Percentiles rank a stretch among this genome's conserved stretches.
Conservation (phyloP, 148 eudicot species). For the Vaccinium corymbosum region DNA sequence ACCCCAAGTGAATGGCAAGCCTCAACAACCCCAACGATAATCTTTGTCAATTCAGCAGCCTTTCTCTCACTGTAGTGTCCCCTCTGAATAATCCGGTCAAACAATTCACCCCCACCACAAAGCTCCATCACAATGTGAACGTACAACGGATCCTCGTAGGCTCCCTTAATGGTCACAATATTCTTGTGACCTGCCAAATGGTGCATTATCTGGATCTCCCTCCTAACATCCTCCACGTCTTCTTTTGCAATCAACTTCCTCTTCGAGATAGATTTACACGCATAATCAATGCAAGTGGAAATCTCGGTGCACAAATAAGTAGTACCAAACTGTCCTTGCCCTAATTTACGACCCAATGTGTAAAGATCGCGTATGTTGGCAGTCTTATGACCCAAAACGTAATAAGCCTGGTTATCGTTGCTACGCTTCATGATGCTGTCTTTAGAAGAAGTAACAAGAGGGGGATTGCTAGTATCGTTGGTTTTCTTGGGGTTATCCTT, state of each 20-base stretch:
- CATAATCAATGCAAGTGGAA: slow-evolving; percentile 60
- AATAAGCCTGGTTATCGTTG: slow-evolving; percentile 51
- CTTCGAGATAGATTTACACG: slow-evolving; percentile 95
- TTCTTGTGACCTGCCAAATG: slow-evolving; percentile 91
- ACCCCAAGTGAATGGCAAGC: slow-evolving; percentile 96
- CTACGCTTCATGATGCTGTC: slow-evolving; percentile 45
- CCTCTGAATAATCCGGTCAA: slow-evolving; percentile 84
- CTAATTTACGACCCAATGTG: slow-evolving; percentile 77
- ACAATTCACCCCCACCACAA: slow-evolving; percentile 88
- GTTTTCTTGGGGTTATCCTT: slow-evolving; percentile 34
- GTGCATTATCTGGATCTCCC: slow-evolving; percentile 99
- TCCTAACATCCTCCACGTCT: slow-evolving; percentile 95
- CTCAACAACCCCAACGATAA: slow-evolving; percentile 91
- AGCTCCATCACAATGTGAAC: slow-evolving; percentile 96
- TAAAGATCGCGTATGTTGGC: slow-evolving; percentile 80
- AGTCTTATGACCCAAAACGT: slow-evolving; percentile 83
- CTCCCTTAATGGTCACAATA: slow-evolving; percentile 83
- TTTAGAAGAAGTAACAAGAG: slow-evolving; percentile 28
- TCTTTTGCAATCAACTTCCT: slow-evolving; percentile 90
- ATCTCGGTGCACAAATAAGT: slow-evolving; percentile 82
- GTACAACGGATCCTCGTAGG: slow-evolving; percentile 80
- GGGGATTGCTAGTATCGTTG: slow-evolving; percentile 13
- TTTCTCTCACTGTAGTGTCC: slow-evolving; percentile 89
- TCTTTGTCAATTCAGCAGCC: slow-evolving; percentile 90
- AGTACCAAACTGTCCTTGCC: slow-evolving; percentile 97